Percentiles rank a stretch among this genome's conserved stretches.
phyloP scores from a whole-genome alignment of 441 rosid species.

The Pelargonium australe region DNA sequence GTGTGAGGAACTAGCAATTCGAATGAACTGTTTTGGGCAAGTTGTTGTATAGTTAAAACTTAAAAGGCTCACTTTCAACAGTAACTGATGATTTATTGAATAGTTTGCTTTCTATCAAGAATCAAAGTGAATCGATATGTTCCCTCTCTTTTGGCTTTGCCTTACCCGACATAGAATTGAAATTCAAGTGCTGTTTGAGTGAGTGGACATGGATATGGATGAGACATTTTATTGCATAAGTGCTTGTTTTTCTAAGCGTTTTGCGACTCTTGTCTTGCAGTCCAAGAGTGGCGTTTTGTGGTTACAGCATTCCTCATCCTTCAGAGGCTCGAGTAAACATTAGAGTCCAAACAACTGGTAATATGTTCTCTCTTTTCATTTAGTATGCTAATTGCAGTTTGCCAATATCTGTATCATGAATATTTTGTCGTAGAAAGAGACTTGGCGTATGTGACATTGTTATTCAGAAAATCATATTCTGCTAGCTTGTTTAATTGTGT shows the following conservation, averaged over 20 bases:
- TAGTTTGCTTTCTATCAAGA: too few relatives aligned
- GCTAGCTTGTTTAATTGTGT: too few relatives aligned
- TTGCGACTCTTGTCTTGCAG: slow-evolving; percentile 38
- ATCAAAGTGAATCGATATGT: too few relatives aligned
- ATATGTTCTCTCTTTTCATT: background rate
- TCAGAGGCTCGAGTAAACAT: slow-evolving; percentile 72
- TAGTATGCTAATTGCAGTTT: too few relatives aligned
- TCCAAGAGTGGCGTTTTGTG: slow-evolving; percentile 33
- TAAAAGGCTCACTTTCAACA: too few relatives aligned
- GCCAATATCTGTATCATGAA: too few relatives aligned
- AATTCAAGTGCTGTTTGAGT: background rate
- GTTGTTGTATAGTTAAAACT: too few relatives aligned
- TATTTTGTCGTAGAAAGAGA: too few relatives aligned
- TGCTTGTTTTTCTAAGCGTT: slow-evolving; percentile 7
- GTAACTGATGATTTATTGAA: too few relatives aligned
- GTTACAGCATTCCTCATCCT: slow-evolving; percentile 92
- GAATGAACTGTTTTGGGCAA: too few relatives aligned
- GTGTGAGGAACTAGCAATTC: background rate
- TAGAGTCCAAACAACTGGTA: slow-evolving; percentile 91
- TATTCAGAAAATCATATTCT: too few relatives aligned
- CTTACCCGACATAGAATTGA: background rate
- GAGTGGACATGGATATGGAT: background rate
- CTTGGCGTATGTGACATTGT: too few relatives aligned
- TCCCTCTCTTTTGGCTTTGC: background rate
- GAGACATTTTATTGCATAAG: background rate